Conservation (phyloP, 2,329 filamentous ascomycete species). For the Metarhizium brunneum region DNA sequence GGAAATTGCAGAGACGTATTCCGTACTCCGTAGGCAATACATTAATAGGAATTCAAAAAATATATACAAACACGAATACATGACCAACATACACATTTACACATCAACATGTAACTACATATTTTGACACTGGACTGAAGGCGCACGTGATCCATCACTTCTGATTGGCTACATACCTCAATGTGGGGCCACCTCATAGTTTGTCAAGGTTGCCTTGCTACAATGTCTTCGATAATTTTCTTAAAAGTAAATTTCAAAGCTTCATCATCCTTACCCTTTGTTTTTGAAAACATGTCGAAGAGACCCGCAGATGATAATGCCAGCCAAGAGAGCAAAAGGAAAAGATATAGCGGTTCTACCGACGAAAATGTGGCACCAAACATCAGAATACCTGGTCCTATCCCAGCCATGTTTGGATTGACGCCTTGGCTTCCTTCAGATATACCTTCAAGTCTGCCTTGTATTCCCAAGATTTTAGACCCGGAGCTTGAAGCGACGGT, state of each 20-base stretch:
- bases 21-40: too few relatives aligned
- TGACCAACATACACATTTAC: too few relatives aligned
- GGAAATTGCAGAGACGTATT: too few relatives aligned
- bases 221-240: not conserved
- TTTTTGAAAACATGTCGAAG: constrained; percentile 3
- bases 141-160: not conserved
- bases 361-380: not conserved
- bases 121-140: too few relatives aligned
- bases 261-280: not conserved
- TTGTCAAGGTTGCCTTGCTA: not conserved
- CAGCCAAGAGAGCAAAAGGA: constrained; percentile 6
- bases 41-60: too few relatives aligned
- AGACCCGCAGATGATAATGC: not conserved
- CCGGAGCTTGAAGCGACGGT: constrained; percentile 49
- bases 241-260: not conserved
- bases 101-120: too few relatives aligned
- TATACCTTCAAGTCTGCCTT: constrained; percentile 39
- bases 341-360: not conserved
- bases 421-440: constrained; percentile 42
- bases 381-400: not conserved
- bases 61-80: too few relatives aligned
- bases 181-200: not conserved
- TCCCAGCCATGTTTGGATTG: constrained; percentile 13
- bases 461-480: constrained; percentile 53
- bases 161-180: constrained; percentile 5